Conservation (phyloP, 208 protist genomes). For the Leishmania martiniquensis region DNA sequence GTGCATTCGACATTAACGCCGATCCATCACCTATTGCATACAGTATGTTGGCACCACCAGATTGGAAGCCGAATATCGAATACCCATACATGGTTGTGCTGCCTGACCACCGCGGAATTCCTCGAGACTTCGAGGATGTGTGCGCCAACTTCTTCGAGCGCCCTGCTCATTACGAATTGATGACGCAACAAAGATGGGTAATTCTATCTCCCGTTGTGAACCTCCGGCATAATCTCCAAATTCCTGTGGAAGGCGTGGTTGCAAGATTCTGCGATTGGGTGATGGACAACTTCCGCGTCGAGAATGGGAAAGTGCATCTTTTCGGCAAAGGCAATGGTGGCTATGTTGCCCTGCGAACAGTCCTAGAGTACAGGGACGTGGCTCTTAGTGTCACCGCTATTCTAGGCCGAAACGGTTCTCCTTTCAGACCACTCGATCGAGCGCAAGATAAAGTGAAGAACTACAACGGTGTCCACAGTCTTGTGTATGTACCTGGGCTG, state of each 20-base stretch:
- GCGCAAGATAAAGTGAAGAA: slow-evolving; percentile 81
- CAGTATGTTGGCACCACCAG: slow-evolving; percentile 75
- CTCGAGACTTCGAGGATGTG: slow-evolving; percentile 87
- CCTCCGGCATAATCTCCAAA: slow-evolving; percentile 75
- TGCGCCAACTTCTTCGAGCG: slow-evolving; percentile 90
- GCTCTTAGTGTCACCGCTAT: slow-evolving; percentile 79
- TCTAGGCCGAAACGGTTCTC: slow-evolving; percentile 71
- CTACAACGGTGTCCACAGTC: slow-evolving; percentile 78
- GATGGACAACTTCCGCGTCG: slow-evolving; percentile 68
- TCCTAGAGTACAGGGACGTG: slow-evolving; percentile 77
- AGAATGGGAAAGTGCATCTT: slow-evolving; percentile 81
- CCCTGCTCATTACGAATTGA: slow-evolving; percentile 61
- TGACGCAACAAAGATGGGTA: slow-evolving; percentile 78
- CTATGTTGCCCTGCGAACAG: slow-evolving; percentile 77
- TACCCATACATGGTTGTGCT: slow-evolving; percentile 87
- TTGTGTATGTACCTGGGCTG: slow-evolving; percentile 85
- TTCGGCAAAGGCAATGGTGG: slow-evolving; percentile 86
- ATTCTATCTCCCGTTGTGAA: slow-evolving; percentile 82
- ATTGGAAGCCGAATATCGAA: slow-evolving; percentile 58
- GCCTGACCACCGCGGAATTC: slow-evolving; percentile 73
- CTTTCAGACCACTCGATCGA: slow-evolving; percentile 74
- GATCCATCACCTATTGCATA: slow-evolving; percentile 73
- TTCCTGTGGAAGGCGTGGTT: slow-evolving; percentile 81
- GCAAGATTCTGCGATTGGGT: slow-evolving; percentile 90
- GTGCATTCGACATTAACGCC: slow-evolving; percentile 65